Conservation (phyloP, 2,329 filamentous ascomycete genomes). For the Pseudogymnoascus sp. region DNA sequence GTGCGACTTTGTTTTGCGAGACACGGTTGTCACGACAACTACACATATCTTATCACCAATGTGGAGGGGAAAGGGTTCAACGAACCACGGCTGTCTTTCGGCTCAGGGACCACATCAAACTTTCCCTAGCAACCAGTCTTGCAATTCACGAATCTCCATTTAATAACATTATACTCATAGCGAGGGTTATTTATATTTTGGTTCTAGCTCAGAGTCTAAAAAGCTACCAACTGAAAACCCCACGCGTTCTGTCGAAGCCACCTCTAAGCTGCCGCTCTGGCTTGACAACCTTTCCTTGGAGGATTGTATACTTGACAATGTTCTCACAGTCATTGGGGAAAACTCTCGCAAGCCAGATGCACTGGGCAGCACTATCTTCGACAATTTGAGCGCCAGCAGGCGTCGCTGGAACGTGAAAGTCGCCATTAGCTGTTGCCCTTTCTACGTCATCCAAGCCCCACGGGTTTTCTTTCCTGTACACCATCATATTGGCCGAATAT, state of each 20-base stretch:
- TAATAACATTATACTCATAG: neutral
- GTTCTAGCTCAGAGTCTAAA: neutral
- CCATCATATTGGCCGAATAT: conserved; percentile 87
- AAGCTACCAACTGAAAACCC: conserved; percentile 74
- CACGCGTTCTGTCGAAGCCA: conserved; percentile 77
- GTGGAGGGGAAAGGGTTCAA: neutral
- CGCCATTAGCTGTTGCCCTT: conserved; percentile 27
- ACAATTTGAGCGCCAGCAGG: conserved; percentile 29
- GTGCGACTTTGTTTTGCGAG: neutral
- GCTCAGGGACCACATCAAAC: conserved; percentile 5
- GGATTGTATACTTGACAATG: conserved; percentile 76
- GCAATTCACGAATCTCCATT: neutral
- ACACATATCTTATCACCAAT: neutral
- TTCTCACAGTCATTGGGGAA: conserved; percentile 88
- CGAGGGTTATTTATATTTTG: neutral
- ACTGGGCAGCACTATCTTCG: conserved; percentile 64
- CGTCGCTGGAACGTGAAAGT: neutral
- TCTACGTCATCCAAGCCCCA: conserved; percentile 27
- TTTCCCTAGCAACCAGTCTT: conserved; percentile 7
- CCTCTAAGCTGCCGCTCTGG: conserved; percentile 76
- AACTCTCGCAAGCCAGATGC: conserved; percentile 86
- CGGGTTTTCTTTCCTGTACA: conserved; percentile 57
- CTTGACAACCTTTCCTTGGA: conserved; percentile 93
- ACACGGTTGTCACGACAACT: neutral
- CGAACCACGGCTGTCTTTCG: conserved; percentile 8